A percentile compares a stretch with the other conserved stretches of the same genome.
These are phyloP conservation scores for Baudoinia panamericana DNA, from an alignment of 495 filamentous ascomycete species.

Conservation along the genomic window DNA sequence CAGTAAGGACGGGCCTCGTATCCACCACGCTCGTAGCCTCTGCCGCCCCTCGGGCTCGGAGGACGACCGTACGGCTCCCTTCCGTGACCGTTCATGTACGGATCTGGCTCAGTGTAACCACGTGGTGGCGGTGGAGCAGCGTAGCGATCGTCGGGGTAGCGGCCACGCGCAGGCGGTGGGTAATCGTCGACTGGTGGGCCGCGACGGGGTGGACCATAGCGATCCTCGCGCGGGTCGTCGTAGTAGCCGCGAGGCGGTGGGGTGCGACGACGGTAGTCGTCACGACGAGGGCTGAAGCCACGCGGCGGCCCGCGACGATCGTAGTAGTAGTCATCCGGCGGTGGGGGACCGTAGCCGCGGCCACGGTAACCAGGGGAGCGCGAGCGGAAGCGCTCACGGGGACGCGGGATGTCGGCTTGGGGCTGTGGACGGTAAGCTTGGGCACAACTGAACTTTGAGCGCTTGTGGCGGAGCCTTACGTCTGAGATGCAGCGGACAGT, in stretches of 20 bases:
- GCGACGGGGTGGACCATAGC: slow-evolving; percentile 59
- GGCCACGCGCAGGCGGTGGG: slow-evolving; percentile 41
- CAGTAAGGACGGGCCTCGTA: slow-evolving; percentile 24
- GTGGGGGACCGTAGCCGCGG: slow-evolving; percentile 43
- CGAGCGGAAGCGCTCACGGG: slow-evolving; percentile 58
- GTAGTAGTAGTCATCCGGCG: slow-evolving; percentile 44
- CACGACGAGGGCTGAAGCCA: slow-evolving; percentile 65
- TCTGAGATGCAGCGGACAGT: slow-evolving; percentile 73
- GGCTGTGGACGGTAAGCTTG: too few species aligned
- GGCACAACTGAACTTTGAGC: too few species aligned
- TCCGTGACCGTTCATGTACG: slow-evolving; percentile 49
- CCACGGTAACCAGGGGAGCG: slow-evolving; percentile 59
- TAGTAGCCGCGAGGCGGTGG: slow-evolving; percentile 68
- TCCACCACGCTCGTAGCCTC: slow-evolving; percentile 23
- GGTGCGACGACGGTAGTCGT: slow-evolving; percentile 77
- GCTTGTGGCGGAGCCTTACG: slow-evolving; percentile 51
- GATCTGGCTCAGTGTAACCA: slow-evolving; percentile 42
- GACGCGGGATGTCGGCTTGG: slow-evolving; percentile 53
- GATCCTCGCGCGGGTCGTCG: slow-evolving; percentile 57
- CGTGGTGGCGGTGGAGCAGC: slow-evolving; percentile 27
- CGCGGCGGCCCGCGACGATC: slow-evolving; percentile 66
- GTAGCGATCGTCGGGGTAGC: slow-evolving; percentile 42
- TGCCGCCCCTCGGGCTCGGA: slow-evolving; percentile 26
- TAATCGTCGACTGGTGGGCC: slow-evolving; percentile 62
- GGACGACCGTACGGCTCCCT: slow-evolving; percentile 38